Conservation (phyloP, 345 rosid genomes). For the Isatis tinctoria region DNA sequence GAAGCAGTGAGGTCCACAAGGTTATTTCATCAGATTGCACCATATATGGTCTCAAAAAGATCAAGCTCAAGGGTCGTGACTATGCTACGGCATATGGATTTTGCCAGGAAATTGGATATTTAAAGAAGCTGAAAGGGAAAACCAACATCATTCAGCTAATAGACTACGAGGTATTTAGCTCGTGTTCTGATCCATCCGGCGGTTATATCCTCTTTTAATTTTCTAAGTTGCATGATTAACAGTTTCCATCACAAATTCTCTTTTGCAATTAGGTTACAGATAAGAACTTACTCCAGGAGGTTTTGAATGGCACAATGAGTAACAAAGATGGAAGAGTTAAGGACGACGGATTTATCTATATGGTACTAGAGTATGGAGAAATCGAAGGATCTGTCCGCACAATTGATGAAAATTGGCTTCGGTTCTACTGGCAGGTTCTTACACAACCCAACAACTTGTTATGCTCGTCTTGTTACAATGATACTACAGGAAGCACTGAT, state of each 20-base stretch:
- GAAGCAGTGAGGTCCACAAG: conserved; percentile 99
- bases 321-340: conserved; percentile 87
- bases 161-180: conserved; percentile 78
- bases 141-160: conserved; percentile 80
- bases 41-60: conserved; percentile 91
- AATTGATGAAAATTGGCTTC: conserved; percentile 96
- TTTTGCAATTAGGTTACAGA: conserved; percentile 80
- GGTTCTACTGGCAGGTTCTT: conserved; percentile 97
- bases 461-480: neutral
- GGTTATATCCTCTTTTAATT: neutral
- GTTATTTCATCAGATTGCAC: conserved; percentile 95
- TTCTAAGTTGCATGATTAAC: neutral
- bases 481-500: neutral
- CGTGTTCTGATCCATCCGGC: neutral
- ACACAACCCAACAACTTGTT: conserved; percentile 22
- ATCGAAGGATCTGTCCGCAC: conserved; percentile 57
- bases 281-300: conserved; percentile 74
- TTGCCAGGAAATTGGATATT: conserved; percentile 91
- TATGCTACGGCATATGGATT: conserved; percentile 97
- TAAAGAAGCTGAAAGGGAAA: conserved; percentile 83
- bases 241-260: neutral
- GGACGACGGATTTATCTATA: conserved; percentile 90
- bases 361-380: conserved; percentile 98
- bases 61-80: conserved; percentile 98
- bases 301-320: conserved; percentile 64